These are phyloP conservation scores for Phoenix dactylifera DNA, from an alignment of 176 grass and related monocot genomes.

Conservation along the genomic window DNA sequence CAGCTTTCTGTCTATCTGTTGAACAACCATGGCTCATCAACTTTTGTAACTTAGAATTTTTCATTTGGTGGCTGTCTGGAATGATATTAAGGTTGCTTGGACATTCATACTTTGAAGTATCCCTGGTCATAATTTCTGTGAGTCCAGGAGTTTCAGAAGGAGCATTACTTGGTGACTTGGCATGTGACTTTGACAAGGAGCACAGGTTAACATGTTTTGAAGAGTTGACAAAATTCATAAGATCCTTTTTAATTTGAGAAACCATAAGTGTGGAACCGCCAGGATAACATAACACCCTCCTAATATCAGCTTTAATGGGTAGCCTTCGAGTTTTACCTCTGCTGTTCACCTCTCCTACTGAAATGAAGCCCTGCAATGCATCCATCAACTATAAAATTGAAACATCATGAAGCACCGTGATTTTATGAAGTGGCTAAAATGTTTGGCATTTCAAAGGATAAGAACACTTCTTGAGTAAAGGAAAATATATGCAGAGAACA, in stretches of 20 bases:
- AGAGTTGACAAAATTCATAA: slow-evolving; percentile 15
- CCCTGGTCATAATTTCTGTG: too few relatives aligned
- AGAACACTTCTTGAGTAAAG: too few relatives aligned
- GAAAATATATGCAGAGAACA: too few relatives aligned
- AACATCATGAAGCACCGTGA: neutral
- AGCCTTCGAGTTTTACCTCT: slow-evolving; percentile 62
- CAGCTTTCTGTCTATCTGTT: too few relatives aligned
- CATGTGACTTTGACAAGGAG: slow-evolving; percentile 17
- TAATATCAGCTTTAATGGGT: slow-evolving; percentile 75
- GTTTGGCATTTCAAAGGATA: too few relatives aligned
- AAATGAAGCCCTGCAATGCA: slow-evolving; percentile 50
- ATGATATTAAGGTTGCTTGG: too few relatives aligned
- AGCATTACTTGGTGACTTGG: slow-evolving; percentile 42
- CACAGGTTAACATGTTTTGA: slow-evolving; percentile 2
- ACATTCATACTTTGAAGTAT: too few relatives aligned
- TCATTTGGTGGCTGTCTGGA: too few relatives aligned
- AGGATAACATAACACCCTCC: slow-evolving; percentile 71
- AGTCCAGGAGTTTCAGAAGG: neutral
- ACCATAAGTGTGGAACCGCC: slow-evolving; percentile 77
- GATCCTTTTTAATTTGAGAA: slow-evolving; percentile 49
- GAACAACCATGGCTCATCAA: too few relatives aligned
- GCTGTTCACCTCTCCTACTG: slow-evolving; percentile 71
- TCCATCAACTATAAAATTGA: slow-evolving; percentile 1
- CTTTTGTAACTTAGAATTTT: too few relatives aligned
- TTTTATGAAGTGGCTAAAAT: neutral